Evolutionary conservation across 495 filamentous ascomycete genomes (phyloP).

Genomic region (Penicillium canariense): DNA sequence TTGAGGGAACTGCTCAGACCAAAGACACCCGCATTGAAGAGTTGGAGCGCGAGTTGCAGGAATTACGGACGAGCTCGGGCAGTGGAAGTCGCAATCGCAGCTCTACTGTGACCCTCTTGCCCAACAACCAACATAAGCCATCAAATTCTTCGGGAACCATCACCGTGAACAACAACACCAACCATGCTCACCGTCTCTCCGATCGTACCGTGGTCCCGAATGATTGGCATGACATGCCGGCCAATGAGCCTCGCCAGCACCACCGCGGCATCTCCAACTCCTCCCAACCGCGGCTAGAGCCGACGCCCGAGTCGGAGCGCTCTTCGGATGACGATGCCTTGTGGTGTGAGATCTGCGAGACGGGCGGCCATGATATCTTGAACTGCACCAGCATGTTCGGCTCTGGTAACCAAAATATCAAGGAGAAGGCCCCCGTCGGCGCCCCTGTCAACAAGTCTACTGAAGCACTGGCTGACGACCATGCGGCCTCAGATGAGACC

Average conservation of each 20-base stretch:
- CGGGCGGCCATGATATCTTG: constrained; percentile 87
- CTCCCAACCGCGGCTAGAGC: constrained; percentile 41
- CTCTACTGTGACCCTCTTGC: constrained; percentile 44
- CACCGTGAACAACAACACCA: constrained; percentile 19
- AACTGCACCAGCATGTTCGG: constrained; percentile 88
- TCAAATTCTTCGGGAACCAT: constrained; percentile 35
- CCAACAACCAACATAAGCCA: constrained; percentile 38
- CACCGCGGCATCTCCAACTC: constrained; percentile 32
- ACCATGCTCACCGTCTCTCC: constrained; percentile 43
- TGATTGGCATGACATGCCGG: constrained; percentile 42
- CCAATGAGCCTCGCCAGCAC: constrained; percentile 33
- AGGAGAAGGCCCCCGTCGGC: constrained; percentile 16
- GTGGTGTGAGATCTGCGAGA: constrained; percentile 97
- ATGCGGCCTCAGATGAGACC: constrained; percentile 14
- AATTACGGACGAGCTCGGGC: constrained; percentile 41
- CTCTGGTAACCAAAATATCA: constrained; percentile 28
- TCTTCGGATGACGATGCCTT: constrained; percentile 72
- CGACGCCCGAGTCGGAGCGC: constrained; percentile 71
- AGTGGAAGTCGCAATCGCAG: constrained; percentile 32
- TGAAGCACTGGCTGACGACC: constrained; percentile 15
- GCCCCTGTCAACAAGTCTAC: constrained; percentile 20
- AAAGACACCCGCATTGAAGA: constrained; percentile 82
- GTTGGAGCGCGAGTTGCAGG: constrained; percentile 81
- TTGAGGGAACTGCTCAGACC: constrained; percentile 64
- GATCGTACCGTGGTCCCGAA: constrained; percentile 47